Evolutionary conservation across 208 protist species (phyloP), one percentile per base, ranked within the genome.

Genomic region (Polymyxa betae): DNA sequence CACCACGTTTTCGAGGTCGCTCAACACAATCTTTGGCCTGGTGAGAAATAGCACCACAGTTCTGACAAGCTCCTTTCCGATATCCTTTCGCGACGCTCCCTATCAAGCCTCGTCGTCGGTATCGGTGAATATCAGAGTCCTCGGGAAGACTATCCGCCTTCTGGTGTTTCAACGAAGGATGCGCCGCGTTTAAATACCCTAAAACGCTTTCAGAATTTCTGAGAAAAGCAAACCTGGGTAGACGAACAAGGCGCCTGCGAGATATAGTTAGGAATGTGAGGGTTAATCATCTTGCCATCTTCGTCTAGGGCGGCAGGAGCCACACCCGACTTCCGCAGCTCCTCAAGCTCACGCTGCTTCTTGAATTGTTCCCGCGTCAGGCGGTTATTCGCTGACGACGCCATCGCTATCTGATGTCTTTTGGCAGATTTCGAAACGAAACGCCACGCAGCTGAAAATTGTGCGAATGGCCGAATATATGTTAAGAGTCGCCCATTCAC

Each of bases 201-300:
- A 68, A 43, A 0, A 68, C 41, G 43, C 46, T 24, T 29, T 60
- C 49, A 24, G 5, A 60, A 60, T 5, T 60, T 60, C 49, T 0
- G 12, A 89, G 68, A 60, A 60, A 60, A 5, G 5, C 49, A 24
- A 38, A 24, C 49, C 24, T 24, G 49, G 24, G 5, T 24, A 5
- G 49, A 60, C 49, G 49, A 98, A 97, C 98, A 98, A 91, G 98
- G 98, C n/a, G 97, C 97, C 52, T 98, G 93, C 0, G 96, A 93
- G 88, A 99, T 98, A 89, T 97, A 98, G 92, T 98, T 94, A 5
- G 98, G 98, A 38, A 99, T 98, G 93, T 99, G 98, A 40, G 98
- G 98, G 95, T 99, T 99, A 90, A 97, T 97, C 90, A 91, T 93
- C 46, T 54, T 77, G 38, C 90, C 93, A 38, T 94, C 93, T 41